A percentile compares a stretch with the other conserved stretches of the same genome.
Evolutionary conservation across 1,284 basidiomycete species (phyloP).

Genomic region (Microbotryum silenes-acaulis): DNA sequence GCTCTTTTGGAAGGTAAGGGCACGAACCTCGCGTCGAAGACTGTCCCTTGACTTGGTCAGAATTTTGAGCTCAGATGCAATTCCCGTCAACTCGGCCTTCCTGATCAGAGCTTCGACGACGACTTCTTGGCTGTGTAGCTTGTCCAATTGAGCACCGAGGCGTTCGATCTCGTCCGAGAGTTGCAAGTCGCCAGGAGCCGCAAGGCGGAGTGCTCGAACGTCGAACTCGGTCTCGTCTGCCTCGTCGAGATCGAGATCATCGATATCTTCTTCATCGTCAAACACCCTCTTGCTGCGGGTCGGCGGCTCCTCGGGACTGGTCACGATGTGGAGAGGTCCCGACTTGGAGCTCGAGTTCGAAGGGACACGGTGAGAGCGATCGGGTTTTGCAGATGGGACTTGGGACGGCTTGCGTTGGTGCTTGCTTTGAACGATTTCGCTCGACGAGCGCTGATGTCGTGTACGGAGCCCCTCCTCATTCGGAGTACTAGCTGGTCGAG

Average conservation of each 20-base stretch:
- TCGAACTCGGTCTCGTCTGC: constrained; percentile 18
- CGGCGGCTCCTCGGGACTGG: not conserved
- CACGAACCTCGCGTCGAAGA: constrained; percentile 70
- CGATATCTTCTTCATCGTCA: constrained; percentile 37
- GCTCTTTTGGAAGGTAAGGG: constrained; percentile 75
- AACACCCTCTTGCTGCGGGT: constrained; percentile 35
- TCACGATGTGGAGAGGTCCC: not conserved
- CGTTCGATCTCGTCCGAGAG: constrained; percentile 72
- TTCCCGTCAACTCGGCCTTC: constrained; percentile 89
- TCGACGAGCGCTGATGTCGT: no score
- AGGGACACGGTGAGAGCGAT: not conserved
- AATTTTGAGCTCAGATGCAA: constrained; percentile 72
- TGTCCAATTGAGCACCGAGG: constrained; percentile 62
- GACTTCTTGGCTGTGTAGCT: constrained; percentile 67
- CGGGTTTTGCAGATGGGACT: no score
- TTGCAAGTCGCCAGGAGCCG: constrained; percentile 76
- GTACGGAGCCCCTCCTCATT: no score
- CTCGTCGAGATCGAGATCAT: constrained; percentile 10
- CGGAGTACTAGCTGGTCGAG: no score
- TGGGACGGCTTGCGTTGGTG: no score
- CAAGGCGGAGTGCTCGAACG: constrained; percentile 55
- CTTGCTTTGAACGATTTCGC: no score
- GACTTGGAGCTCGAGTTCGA: not conserved
- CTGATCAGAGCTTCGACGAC: constrained; percentile 80
- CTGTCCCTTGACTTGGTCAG: constrained; percentile 71